These are phyloP conservation scores for Dacryopinax spathularia DNA, from an alignment of 768 basidiomycete species.

Conservation along the genomic window DNA sequence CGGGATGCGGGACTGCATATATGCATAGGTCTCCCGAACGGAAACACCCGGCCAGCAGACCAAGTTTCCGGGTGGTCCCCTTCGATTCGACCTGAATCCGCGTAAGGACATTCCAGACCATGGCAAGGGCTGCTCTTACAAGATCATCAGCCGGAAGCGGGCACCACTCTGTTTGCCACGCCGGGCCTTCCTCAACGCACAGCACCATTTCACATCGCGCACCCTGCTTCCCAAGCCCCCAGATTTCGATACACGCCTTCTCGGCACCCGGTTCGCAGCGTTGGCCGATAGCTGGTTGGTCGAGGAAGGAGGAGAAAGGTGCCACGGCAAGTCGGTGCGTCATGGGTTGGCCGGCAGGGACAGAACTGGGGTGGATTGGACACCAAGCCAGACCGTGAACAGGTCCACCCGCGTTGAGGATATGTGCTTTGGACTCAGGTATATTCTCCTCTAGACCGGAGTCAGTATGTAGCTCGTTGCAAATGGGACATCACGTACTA, in stretches of 20 bases:
- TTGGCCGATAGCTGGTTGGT: conserved; percentile 57
- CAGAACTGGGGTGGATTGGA: conserved; percentile 35
- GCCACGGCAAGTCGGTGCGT: conserved; percentile 78
- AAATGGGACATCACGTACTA: conserved; percentile 30
- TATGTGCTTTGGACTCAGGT: conserved; percentile 43
- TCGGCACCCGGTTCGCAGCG: conserved; percentile 35
- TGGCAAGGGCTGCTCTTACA: conserved; percentile 21
- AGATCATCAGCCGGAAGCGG: conserved; percentile 69
- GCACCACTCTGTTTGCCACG: conserved; percentile 81
- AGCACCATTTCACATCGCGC: conserved; percentile 74
- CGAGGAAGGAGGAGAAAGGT: conserved; percentile 49
- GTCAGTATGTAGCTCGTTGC: neutral
- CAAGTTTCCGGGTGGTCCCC: conserved; percentile 43
- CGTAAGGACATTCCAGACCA: conserved; percentile 16
- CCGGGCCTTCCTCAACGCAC: conserved; percentile 68
- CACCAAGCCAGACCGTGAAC: conserved; percentile 94
- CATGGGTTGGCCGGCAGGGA: conserved; percentile 33
- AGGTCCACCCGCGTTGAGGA: conserved; percentile 78
- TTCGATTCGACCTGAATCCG: conserved; percentile 5
- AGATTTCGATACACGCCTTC: conserved; percentile 68
- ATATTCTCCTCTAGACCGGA: conserved; percentile 41
- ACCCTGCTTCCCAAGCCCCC: conserved; percentile 43
- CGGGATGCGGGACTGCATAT: conserved; percentile 66
- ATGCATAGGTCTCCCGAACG: conserved; percentile 75
- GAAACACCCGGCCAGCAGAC: conserved; percentile 71